Conservation (phyloP, 2,329 filamentous ascomycete genomes). For the Pleoardoris graminearum region DNA sequence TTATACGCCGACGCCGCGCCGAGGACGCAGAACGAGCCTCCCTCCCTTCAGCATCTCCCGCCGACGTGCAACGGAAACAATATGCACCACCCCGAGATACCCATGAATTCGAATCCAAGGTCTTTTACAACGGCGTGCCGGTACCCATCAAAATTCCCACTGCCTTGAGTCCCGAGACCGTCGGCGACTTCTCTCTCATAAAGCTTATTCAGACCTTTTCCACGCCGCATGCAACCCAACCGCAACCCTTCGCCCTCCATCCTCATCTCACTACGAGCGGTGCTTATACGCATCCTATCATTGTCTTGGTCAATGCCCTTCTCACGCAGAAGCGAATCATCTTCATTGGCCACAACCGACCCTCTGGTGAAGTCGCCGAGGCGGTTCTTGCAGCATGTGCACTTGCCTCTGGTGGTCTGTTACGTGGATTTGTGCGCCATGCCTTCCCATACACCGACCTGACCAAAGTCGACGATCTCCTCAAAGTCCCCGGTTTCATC, state of each 20-base stretch:
- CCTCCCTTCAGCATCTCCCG: conserved; percentile 37
- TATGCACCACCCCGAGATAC: conserved; percentile 89
- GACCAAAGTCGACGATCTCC: conserved; percentile 93
- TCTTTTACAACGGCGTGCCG: conserved; percentile 94
- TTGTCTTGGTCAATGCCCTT: conserved; percentile 91
- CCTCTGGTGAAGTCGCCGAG: conserved; percentile 93
- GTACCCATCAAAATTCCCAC: conserved; percentile 97
- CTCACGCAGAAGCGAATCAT: conserved; percentile 96
- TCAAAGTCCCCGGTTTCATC: conserved; percentile 96
- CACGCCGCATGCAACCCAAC: conserved; percentile 75
- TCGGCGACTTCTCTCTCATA: conserved; percentile 95
- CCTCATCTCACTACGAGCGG: conserved; percentile 93
- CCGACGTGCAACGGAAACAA: conserved; percentile 56
- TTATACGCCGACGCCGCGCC: conserved; percentile 80
- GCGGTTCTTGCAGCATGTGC: conserved; percentile 98
- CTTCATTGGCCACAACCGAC: conserved; percentile 92
- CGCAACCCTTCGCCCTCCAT: conserved; percentile 83
- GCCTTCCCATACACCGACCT: conserved; percentile 98
- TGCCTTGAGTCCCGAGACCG: conserved; percentile 89
- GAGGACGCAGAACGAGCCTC: conserved; percentile 57
- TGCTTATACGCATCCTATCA: conserved; percentile 86
- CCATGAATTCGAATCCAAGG: conserved; percentile 94
- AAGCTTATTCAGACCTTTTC: conserved; percentile 97
- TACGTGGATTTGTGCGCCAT: conserved; percentile 91
- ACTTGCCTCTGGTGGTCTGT: conserved; percentile 85